These are phyloP conservation scores for Neofusicoccum kwambonambiense DNA, from an alignment of 2,329 filamentous ascomycete species.

Conservation along the genomic window DNA sequence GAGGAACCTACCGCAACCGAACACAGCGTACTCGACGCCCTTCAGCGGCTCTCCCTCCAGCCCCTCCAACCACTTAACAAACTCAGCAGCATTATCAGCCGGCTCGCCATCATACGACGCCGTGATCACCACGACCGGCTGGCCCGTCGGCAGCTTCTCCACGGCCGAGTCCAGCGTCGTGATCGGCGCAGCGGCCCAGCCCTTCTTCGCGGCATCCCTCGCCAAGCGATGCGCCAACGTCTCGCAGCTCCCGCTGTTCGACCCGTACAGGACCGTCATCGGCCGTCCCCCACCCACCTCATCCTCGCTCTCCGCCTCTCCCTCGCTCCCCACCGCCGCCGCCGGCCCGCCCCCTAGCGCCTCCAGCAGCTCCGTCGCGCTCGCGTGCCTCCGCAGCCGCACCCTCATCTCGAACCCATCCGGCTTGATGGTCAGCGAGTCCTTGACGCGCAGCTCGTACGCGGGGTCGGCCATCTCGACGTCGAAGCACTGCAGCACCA, in stretches of 20 bases:
- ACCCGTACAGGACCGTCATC: constrained; percentile 40
- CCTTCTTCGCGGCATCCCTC: constrained; percentile 35
- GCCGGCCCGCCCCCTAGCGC: constrained; percentile 25
- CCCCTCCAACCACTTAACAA: constrained; percentile 40
- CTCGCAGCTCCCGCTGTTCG: constrained; percentile 44
- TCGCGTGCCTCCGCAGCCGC: constrained; percentile 31
- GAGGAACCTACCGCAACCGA: constrained; percentile 29
- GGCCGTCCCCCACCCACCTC: neutral
- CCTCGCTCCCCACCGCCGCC: neutral
- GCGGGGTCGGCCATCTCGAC: constrained; percentile 43
- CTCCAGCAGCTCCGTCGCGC: constrained; percentile 28
- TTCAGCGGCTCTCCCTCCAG: constrained; percentile 30
- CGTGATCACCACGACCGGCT: constrained; percentile 41
- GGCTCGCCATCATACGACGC: constrained; percentile 45
- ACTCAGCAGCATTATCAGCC: constrained; percentile 44
- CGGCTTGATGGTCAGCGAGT: constrained; percentile 48
- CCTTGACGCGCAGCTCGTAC: constrained; percentile 45
- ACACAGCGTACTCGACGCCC: constrained; percentile 40
- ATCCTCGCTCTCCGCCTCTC: neutral
- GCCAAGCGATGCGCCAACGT: constrained; percentile 40
- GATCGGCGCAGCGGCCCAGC: constrained; percentile 36
- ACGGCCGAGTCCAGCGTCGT: constrained; percentile 36
- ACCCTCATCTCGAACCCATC: constrained; percentile 40
- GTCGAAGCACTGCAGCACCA: constrained; percentile 48
- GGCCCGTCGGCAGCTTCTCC: constrained; percentile 34